Base-by-base conservation (phyloP, 2,329 filamentous ascomycete species). In the Nectriaceae sp. region DNA sequence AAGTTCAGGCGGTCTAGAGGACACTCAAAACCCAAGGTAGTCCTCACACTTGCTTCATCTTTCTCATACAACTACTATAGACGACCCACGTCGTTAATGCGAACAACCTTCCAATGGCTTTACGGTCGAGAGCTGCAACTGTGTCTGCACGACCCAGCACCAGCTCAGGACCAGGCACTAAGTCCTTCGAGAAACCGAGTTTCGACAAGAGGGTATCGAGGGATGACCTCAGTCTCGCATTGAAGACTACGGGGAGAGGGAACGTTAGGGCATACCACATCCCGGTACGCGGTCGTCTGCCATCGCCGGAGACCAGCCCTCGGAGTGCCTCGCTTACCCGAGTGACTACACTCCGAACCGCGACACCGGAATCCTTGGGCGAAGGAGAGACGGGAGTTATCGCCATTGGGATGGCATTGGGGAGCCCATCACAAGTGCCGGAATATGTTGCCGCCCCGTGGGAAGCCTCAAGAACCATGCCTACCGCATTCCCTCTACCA, bases 371-470 rank as follows among this genome's bases (percentile, higher is more conserved):
- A 48, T 75, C 74, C 8, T 57, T 73, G 44, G 66, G 63, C 22
- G 42, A 45, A 15, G 41, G 54, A 11, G 56, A 61, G 35, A 62
- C 57, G 18, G 61, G 61, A 11, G 54, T 66, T n/a, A 64, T 65
- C 52, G 75, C 73, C 57, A 90, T 91, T 52, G 88, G 88, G 10
- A 85, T 91, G 77, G 88, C 88, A 2, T 70, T 90, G 47, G 88
- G 87, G 24, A 90, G 87, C 60, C 88, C 88, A 20, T 71, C 75
- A n/a, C 71, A 73, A 33, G 66, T 70, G 15, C 70, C 71, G 26
- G 50, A 54, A 26, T 46, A 45, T 44, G 46, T 44, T 29, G 53
- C 56, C 29, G 51, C 56, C 18, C 64, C 64, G 26, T 68, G 64
- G 56, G 66, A 61, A 26, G 63, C 61, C 18, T 61, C 62, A 42